Conservation (phyloP, 805 yeast species). For the Torulaspora franciscae region DNA sequence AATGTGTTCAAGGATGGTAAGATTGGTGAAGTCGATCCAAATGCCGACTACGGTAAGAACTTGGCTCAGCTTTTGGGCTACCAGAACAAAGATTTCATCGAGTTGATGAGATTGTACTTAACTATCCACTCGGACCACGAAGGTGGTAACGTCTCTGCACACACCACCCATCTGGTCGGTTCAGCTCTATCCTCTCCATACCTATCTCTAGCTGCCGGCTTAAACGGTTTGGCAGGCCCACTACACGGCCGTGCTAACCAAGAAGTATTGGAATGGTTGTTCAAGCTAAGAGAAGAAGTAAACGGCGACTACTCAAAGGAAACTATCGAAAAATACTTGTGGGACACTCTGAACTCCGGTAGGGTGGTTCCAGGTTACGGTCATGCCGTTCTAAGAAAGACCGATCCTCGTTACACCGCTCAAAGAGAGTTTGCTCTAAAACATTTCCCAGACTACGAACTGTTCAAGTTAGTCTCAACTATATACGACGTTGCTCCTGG, state of each 20-base stretch:
- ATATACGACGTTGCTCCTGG: conserved; percentile 80
- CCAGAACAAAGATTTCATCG: conserved; percentile 65
- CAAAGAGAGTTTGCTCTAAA: conserved; percentile 75
- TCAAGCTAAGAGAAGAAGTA: conserved; percentile 54
- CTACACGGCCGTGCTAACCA: conserved; percentile 85
- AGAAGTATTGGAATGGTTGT: conserved; percentile 79
- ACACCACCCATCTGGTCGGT: conserved; percentile 81
- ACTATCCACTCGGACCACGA: conserved; percentile 85
- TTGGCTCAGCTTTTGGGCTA: conserved; percentile 54
- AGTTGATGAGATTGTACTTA: conserved; percentile 73
- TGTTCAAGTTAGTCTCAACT: conserved; percentile 71
- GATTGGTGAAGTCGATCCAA: conserved; percentile 45
- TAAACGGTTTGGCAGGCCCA: conserved; percentile 84
- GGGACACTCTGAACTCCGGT: conserved; percentile 76
- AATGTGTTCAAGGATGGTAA: conserved; percentile 82
- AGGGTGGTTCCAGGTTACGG: conserved; percentile 89
- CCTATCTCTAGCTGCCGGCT: conserved; percentile 74
- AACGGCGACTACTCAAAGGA: conserved; percentile 64
- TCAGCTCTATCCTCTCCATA: conserved; percentile 76
- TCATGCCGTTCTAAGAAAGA: conserved; percentile 82
- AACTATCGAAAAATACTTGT: conserved; percentile 67
- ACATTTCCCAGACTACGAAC: conserved; percentile 73
- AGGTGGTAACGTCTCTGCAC: conserved; percentile 87
- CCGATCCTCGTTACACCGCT: conserved; percentile 84
- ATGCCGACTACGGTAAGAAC: conserved; percentile 63